A percentile compares a stretch with the other conserved stretches of the same genome.
Evolutionary conservation across 2,329 filamentous ascomycete genomes (phyloP).

Genomic region (Cladophialophora chaetospira): DNA sequence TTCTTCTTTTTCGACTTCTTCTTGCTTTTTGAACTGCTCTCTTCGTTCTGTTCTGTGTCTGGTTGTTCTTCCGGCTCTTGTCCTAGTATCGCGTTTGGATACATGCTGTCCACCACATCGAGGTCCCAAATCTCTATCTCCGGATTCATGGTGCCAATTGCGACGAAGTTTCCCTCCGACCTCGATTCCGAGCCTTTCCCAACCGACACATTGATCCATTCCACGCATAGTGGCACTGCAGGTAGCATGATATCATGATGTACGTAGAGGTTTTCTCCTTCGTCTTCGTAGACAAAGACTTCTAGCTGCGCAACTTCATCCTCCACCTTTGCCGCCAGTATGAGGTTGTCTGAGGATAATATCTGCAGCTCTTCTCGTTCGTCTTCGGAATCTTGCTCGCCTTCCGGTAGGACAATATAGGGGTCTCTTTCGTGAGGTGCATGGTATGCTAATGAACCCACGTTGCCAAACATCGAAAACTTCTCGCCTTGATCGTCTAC

Average conservation of each 20-base stretch:
- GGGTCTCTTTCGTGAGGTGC: constrained; percentile 92
- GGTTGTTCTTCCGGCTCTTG: constrained; percentile 61
- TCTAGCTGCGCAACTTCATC: constrained; percentile 96
- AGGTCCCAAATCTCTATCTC: constrained; percentile 99
- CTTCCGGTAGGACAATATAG: constrained; percentile 84
- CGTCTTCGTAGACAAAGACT: constrained; percentile 96
- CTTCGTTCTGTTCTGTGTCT: constrained; percentile 42
- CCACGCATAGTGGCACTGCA: constrained; percentile 89
- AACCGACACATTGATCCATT: constrained; percentile 94
- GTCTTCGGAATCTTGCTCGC: constrained; percentile 67
- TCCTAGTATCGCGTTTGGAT: constrained; percentile 92
- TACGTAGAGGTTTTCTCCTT: constrained; percentile 93
- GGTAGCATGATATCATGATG: constrained; percentile 99
- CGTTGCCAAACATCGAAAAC: constrained; percentile 92
- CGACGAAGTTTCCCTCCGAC: constrained; percentile 83
- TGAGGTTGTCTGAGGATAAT: constrained; percentile 85
- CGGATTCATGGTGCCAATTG: constrained; percentile 94
- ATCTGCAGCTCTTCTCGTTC: constrained; percentile 94
- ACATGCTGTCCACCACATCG: constrained; percentile 96
- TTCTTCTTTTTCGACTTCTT: constrained; percentile 85
- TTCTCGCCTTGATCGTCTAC: constrained; percentile 67
- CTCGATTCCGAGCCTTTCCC: constrained; percentile 68
- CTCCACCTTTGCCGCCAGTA: constrained; percentile 90
- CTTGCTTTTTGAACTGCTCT: constrained; percentile 36
- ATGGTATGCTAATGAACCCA: constrained; percentile 92